phyloP scores from a whole-genome alignment of 768 basidiomycete genomes.

The Suillus fuscotomentosus region DNA sequence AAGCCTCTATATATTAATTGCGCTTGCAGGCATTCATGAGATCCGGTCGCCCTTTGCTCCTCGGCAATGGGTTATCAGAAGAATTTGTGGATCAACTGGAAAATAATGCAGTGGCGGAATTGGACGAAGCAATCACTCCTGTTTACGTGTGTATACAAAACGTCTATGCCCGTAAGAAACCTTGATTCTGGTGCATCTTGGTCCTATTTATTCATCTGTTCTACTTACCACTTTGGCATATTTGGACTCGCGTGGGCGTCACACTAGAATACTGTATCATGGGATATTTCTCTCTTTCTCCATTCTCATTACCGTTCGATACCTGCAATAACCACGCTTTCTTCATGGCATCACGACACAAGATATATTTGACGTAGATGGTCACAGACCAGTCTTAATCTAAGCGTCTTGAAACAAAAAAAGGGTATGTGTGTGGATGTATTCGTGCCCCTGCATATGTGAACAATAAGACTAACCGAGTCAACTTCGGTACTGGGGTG shows the following conservation, averaged over 20 bases:
- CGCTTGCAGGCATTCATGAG: conserved; percentile 56
- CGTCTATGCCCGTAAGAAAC: conserved; percentile 49
- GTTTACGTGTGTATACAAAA: conserved; percentile 58
- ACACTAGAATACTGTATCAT: conserved; percentile 21
- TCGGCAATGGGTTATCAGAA: conserved; percentile 59
- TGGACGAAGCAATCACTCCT: conserved; percentile 43
- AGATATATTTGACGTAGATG: conserved; percentile 1
- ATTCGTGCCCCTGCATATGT: background rate
- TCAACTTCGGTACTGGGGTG: conserved; percentile 8
- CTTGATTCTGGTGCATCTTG: conserved; percentile 14
- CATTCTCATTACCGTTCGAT: conserved; percentile 7
- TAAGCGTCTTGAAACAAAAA: background rate
- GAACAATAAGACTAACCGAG: background rate
- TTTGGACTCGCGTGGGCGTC: conserved; percentile 13
- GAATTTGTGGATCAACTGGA: conserved; percentile 54
- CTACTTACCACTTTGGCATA: background rate
- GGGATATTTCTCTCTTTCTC: conserved; percentile 14
- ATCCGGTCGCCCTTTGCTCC: conserved; percentile 65
- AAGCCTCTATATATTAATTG: background rate
- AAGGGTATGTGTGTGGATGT: background rate
- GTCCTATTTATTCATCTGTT: conserved; percentile 2
- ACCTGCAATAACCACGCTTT: conserved; percentile 1
- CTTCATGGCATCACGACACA: background rate
- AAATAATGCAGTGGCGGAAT: conserved; percentile 47
- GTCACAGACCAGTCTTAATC: background rate